Percentiles rank a stretch among this genome's conserved stretches.
Evolutionary conservation across 257 asterid species (phyloP).

Genomic region (Phtheirospermum japonicum): DNA sequence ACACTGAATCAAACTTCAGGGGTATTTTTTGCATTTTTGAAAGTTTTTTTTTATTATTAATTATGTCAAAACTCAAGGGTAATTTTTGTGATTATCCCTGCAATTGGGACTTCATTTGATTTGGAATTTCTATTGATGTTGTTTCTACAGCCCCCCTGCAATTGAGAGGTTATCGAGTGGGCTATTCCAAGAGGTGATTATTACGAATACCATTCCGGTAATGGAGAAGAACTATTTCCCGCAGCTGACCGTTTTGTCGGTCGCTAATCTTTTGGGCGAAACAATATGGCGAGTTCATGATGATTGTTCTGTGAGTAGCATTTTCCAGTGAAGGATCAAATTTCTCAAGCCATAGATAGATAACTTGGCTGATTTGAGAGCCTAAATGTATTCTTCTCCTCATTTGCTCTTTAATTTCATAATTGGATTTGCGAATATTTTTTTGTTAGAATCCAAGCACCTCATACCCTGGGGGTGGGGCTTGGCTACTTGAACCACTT

Average conservation of each 20-base stretch:
- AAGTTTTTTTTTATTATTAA: too few species aligned
- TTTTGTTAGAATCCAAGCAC: too few species aligned
- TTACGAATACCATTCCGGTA: conserved; percentile 83
- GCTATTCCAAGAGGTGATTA: conserved; percentile 88
- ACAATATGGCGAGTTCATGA: conserved; percentile 97
- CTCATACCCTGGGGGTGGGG: too few species aligned
- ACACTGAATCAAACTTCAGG: too few species aligned
- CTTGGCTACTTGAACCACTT: too few species aligned
- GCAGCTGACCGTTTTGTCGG: conserved; percentile 80
- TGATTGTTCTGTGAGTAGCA: conserved; percentile 95
- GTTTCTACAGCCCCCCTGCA: conserved; percentile 82
- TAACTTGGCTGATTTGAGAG: conserved; percentile 8
- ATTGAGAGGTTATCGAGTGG: conserved; percentile 88
- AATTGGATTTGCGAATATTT: background rate
- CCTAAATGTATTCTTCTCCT: too few species aligned
- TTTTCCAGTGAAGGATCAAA: conserved; percentile 52
- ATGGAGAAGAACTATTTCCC: conserved; percentile 77
- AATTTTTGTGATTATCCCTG: too few species aligned
- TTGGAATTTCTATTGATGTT: background rate
- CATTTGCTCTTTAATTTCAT: too few species aligned
- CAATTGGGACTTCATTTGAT: background rate
- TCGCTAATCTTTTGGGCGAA: conserved; percentile 89
- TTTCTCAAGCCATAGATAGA: background rate
- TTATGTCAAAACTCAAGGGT: too few species aligned
- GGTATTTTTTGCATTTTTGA: too few species aligned